These are phyloP conservation scores for Botrytis byssoidea DNA, from an alignment of 2,329 filamentous ascomycete species.

Conservation along the genomic window DNA sequence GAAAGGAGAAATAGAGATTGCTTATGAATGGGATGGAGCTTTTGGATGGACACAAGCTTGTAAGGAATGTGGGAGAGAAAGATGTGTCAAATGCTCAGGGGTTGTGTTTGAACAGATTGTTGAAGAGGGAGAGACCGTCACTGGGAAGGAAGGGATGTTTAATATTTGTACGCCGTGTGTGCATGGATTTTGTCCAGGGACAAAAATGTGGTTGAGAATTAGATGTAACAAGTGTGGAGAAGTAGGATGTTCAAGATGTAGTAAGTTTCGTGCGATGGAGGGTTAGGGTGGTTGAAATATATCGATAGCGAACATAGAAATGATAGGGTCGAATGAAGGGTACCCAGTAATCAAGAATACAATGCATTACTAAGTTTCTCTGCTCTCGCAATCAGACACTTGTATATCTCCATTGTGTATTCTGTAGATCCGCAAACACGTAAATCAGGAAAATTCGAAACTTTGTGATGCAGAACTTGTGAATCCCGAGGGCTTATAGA, in stretches of 20 bases:
- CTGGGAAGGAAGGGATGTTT: background rate
- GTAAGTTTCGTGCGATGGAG: background rate
- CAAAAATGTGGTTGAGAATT: conserved; percentile 12
- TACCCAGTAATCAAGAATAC: no score
- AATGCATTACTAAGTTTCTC: background rate
- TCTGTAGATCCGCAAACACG: background rate
- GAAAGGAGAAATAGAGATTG: conserved; percentile 1
- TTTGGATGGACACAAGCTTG: conserved; percentile 12
- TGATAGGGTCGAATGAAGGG: no score
- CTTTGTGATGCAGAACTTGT: background rate
- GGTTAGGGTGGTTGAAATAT: background rate
- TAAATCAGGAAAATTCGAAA: background rate
- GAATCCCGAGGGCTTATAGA: background rate
- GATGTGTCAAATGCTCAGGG: conserved; percentile 4
- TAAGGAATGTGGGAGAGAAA: conserved; percentile 3
- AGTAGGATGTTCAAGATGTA: background rate
- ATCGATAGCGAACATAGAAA: background rate
- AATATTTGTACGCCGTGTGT: conserved; percentile 11
- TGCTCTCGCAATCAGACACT: background rate
- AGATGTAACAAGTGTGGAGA: background rate
- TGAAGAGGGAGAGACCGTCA: background rate
- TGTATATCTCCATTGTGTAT: background rate
- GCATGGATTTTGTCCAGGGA: conserved; percentile 17
- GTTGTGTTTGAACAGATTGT: conserved; percentile 12
- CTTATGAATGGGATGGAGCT: conserved; percentile 18